phyloP scores from a whole-genome alignment of 2,329 filamentous ascomycete species.

The Xylariaceae sp. region DNA sequence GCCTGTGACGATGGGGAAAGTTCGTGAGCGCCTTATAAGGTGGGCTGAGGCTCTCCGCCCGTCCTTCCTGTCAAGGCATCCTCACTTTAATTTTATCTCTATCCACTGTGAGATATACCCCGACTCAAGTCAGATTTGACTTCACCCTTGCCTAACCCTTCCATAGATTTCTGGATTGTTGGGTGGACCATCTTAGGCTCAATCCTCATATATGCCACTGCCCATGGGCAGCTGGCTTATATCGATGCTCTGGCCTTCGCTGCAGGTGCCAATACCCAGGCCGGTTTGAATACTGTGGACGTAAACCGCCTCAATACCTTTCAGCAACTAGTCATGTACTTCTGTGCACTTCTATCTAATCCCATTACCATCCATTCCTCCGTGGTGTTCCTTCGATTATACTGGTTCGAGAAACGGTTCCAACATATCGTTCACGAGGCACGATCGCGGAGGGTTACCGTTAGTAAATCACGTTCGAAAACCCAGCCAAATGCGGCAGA shows the following conservation, averaged over 20 bases:
- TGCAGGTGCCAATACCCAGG: slow-evolving; percentile 87
- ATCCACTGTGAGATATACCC: slow-evolving; percentile 69
- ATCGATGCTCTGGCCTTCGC: slow-evolving; percentile 90
- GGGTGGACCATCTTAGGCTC: slow-evolving; percentile 75
- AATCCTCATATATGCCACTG: slow-evolving; percentile 72
- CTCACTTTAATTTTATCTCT: slow-evolving; percentile 82
- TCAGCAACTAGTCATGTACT: slow-evolving; percentile 75
- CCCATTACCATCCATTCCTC: slow-evolving; percentile 84
- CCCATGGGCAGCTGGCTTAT: slow-evolving; percentile 69
- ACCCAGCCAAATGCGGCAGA: slow-evolving; percentile 52
- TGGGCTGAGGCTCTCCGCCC: slow-evolving; percentile 60
- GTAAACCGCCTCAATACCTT: slow-evolving; percentile 72
- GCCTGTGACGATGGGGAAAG: slow-evolving; percentile 41
- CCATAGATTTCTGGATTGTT: slow-evolving; percentile 79
- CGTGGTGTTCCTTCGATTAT: slow-evolving; percentile 90
- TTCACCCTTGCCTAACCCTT: slow-evolving; percentile 22
- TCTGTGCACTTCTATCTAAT: slow-evolving; percentile 76
- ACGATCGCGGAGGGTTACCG: slow-evolving; percentile 67
- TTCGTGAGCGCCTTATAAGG: slow-evolving; percentile 46
- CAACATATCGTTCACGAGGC: slow-evolving; percentile 81
- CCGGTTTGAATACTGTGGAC: slow-evolving; percentile 84
- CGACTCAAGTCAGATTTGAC: neutral
- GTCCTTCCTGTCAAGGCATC: slow-evolving; percentile 64
- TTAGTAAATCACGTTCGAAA: slow-evolving; percentile 67
- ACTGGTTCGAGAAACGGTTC: slow-evolving; percentile 98